phyloP scores from a whole-genome alignment of 2,329 filamentous ascomycete species.

The Hortaea werneckii region DNA sequence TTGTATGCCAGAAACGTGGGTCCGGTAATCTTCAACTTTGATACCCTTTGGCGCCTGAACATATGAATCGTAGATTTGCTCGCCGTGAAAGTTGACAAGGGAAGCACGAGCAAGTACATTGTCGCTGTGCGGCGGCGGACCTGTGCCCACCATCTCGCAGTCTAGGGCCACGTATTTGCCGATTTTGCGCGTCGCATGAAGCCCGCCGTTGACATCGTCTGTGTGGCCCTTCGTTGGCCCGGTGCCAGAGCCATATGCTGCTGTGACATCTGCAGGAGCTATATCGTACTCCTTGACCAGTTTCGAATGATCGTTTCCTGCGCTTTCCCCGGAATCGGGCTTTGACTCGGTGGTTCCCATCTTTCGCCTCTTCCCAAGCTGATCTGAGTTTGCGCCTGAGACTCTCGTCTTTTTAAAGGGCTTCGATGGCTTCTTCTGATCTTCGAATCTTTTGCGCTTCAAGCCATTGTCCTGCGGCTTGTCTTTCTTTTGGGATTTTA shows the following conservation, averaged over 20 bases:
- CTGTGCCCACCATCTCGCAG: constrained; percentile 96
- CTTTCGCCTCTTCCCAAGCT: constrained; percentile 21
- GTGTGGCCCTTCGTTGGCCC: constrained; percentile 50
- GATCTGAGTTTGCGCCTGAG: constrained; percentile 2
- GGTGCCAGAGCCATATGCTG: constrained; percentile 51
- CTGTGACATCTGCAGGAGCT: constrained; percentile 50
- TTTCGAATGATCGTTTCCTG: constrained; percentile 34
- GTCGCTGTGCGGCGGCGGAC: constrained; percentile 50
- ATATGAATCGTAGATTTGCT: constrained; percentile 88
- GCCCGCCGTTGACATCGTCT: constrained; percentile 35
- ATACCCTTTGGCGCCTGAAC: constrained; percentile 53
- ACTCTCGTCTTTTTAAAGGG: constrained; percentile 14
- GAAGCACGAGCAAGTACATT: constrained; percentile 79
- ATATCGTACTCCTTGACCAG: constrained; percentile 35
- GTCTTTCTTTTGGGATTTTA: constrained; percentile 28
- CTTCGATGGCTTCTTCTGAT: constrained; percentile 7
- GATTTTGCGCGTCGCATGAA: constrained; percentile 48
- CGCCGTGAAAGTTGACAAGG: constrained; percentile 85
- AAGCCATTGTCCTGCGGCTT: constrained; percentile 20
- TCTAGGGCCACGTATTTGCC: constrained; percentile 91
- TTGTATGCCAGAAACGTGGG: constrained; percentile 71
- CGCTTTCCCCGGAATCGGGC: constrained; percentile 32
- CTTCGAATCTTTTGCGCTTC: constrained; percentile 24
- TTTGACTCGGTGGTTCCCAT: constrained; percentile 43
- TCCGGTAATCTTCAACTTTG: constrained; percentile 86